These are phyloP conservation scores for Daucus carota DNA, from an alignment of 129 eudicot genomes.

Conservation along the genomic window DNA sequence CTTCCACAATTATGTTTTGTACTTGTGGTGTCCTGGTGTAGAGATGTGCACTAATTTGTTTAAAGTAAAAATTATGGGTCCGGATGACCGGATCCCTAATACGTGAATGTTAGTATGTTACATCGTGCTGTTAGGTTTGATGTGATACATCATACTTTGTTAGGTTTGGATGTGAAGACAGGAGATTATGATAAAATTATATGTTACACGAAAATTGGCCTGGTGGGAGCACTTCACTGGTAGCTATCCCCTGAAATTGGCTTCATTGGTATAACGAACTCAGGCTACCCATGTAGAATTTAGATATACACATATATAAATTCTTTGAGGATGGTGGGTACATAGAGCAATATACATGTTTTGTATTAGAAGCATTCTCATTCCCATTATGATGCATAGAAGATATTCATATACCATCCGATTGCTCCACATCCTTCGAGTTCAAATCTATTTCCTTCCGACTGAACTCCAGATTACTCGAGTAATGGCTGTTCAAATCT, in stretches of 20 bases:
- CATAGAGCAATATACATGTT: conserved; percentile 14
- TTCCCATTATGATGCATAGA: conserved; percentile 26
- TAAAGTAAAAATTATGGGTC: too few species aligned
- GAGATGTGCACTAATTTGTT: not conserved
- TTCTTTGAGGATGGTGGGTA: conserved; percentile 7
- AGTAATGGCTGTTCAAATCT: conserved; percentile 61
- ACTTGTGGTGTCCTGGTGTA: not conserved
- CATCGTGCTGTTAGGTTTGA: too few species aligned
- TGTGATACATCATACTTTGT: too few species aligned
- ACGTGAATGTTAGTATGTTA: too few species aligned
- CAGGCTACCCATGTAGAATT: not conserved
- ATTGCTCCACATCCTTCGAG: conserved; percentile 30
- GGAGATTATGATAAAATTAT: too few species aligned
- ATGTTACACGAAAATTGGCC: too few species aligned
- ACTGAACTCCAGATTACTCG: conserved; percentile 48
- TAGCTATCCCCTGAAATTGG: not conserved
- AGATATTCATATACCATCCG: conserved; percentile 15
- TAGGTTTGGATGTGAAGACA: too few species aligned
- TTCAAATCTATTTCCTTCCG: conserved; percentile 55
- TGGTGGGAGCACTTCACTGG: not conserved
- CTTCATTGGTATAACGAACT: not conserved
- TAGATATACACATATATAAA: conserved; percentile 14
- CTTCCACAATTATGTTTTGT: not conserved
- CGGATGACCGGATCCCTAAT: too few species aligned
- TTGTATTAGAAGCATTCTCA: not conserved